Conservation (phyloP, 768 basidiomycete genomes). For the Nevesoporus exiguus region DNA sequence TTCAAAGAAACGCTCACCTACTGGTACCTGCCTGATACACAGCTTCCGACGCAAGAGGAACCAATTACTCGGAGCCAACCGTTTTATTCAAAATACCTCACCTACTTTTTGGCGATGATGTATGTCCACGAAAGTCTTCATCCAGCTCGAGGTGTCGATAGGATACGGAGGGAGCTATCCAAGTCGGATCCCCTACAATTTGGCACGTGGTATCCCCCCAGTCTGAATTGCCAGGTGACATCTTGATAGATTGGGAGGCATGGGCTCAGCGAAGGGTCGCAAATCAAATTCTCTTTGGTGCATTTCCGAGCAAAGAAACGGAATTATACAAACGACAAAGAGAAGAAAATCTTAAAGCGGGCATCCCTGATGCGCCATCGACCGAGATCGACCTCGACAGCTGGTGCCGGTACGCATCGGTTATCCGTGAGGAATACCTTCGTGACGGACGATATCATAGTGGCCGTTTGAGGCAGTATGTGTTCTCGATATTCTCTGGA, state of each 20-base stretch:
- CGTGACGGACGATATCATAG: not conserved
- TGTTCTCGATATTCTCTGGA: not conserved
- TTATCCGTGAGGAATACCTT: not conserved
- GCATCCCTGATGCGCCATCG: not conserved
- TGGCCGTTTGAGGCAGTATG: no score
- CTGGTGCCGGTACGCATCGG: not conserved
- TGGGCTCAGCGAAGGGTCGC: not conserved
- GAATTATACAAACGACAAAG: not conserved
- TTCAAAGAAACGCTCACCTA: not conserved
- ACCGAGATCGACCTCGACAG: not conserved
- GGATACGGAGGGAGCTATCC: no score
- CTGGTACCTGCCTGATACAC: not conserved
- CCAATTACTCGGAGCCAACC: not conserved
- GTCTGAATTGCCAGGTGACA: no score
- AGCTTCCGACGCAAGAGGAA: not conserved
- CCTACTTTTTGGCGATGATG: not conserved
- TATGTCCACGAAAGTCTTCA: not conserved
- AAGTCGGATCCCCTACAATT: no score
- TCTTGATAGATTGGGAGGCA: no score
- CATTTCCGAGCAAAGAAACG: not conserved
- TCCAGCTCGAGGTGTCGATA: no score
- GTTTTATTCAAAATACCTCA: not conserved
- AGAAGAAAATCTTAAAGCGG: not conserved
- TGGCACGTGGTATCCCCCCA: no score
- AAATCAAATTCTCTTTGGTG: not conserved